Base-by-base conservation (phyloP, 192 early-diverging fungal species). In the Gonapodya sp. region DNA sequence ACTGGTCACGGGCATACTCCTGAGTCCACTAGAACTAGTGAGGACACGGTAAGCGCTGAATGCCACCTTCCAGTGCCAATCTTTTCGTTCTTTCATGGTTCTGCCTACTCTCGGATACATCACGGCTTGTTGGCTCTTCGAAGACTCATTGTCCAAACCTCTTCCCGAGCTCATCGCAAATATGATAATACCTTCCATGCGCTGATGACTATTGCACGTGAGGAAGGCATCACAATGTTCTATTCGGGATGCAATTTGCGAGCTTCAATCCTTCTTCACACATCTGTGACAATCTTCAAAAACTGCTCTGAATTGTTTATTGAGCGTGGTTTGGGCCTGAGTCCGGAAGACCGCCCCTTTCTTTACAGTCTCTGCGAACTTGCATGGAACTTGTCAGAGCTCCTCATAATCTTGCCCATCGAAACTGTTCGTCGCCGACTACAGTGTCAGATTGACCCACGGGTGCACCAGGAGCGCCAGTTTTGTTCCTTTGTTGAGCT, bases 21-120 rank as follows among this genome's bases (percentile, higher is more conserved):
- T 99, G 73, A 94, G 93, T 80, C 97, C 97, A 0, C 85, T 99
- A 73, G 97, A 99, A 81, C 86, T 98, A 18, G 90, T 94, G 74
- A 90, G 92, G 72, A 97, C 96, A 31, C 84, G 95, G 94, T 95
- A 89, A 72, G 79, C 81, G 36, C 14, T 1, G 31, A 77, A 77
- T 2, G 18, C 8, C 31, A 2, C 8, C 18, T 77, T 77, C 34
- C 30, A 2, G 18, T n/a, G n/a, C n/a, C n/a, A n/a, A n/a, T n/a
- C n/a, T n/a, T n/a, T n/a, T n/a, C n/a, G n/a, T n/a, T n/a, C n/a
- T n/a, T n/a, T n/a, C n/a, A n/a, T n/a, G n/a, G n/a, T n/a, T 14
- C 2, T 34, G 75, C 8, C 30, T 16, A 18, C 31, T 77, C 31
- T 18, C 75, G 14, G 8, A 34, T 33, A 77, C 75, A 18, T 16